phyloP scores from a whole-genome alignment of 2,329 filamentous ascomycete genomes.

The Aspergillus transmontanensis region DNA sequence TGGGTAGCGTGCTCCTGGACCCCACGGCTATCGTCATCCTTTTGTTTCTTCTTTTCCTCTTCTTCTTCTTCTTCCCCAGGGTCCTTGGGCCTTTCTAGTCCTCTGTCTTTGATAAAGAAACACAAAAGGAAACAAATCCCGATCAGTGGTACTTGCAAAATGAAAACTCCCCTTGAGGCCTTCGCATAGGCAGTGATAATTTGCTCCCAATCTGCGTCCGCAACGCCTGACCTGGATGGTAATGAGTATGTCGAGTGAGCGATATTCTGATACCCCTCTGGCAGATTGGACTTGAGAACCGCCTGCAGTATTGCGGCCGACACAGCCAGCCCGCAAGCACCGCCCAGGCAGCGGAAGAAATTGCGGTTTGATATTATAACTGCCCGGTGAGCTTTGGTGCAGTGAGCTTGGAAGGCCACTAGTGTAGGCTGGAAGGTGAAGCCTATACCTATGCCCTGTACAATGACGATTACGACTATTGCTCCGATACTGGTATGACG shows the following conservation, averaged over 20 bases:
- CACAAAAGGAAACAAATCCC: slow-evolving; percentile 55
- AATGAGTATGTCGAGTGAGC: slow-evolving; percentile 45
- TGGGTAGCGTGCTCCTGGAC: not conserved
- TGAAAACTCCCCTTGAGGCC: slow-evolving; percentile 59
- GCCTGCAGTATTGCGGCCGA: slow-evolving; percentile 55
- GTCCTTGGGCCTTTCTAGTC: slow-evolving; percentile 44
- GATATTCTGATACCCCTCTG: slow-evolving; percentile 39
- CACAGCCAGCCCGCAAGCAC: slow-evolving; percentile 60
- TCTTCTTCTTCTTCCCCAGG: slow-evolving; percentile 27
- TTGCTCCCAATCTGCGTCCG: slow-evolving; percentile 37
- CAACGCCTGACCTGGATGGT: slow-evolving; percentile 30
- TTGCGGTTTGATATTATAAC: slow-evolving; percentile 66
- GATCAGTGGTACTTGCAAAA: slow-evolving; percentile 58
- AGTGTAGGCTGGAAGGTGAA: slow-evolving; percentile 56
- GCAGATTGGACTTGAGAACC: slow-evolving; percentile 42
- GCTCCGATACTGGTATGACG: slow-evolving; percentile 48
- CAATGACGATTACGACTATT: slow-evolving; percentile 54
- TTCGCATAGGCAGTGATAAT: slow-evolving; percentile 56
- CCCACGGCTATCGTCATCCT: slow-evolving; percentile 29
- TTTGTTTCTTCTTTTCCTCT: slow-evolving; percentile 32
- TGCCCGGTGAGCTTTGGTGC: slow-evolving; percentile 59
- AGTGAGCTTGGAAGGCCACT: slow-evolving; percentile 62
- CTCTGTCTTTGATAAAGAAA: slow-evolving; percentile 55
- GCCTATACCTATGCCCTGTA: slow-evolving; percentile 59
- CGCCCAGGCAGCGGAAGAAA: slow-evolving; percentile 63